These are phyloP conservation scores for Pyrenophora graminea DNA, from an alignment of 2,329 filamentous ascomycete genomes.

Conservation along the genomic window DNA sequence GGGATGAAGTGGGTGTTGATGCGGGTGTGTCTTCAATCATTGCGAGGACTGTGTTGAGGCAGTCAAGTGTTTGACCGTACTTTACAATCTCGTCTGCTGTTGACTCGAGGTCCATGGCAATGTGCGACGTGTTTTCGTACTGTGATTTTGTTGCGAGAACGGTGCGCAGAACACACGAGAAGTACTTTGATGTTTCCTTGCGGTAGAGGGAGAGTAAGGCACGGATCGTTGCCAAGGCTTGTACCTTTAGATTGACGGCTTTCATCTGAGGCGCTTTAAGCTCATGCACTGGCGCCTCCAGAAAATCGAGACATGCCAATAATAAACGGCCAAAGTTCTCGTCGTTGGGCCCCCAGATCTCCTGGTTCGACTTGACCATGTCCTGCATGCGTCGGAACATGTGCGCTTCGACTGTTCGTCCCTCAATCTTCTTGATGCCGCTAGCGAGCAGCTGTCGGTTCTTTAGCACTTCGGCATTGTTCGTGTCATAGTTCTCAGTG, in stretches of 20 bases:
- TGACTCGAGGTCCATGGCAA: conserved; percentile 74
- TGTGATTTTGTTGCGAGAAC: conserved; percentile 67
- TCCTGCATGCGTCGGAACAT: conserved; percentile 79
- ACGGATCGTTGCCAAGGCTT: conserved; percentile 74
- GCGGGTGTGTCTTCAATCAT: conserved; percentile 40
- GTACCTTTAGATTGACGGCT: conserved; percentile 72
- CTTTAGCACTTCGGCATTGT: conserved; percentile 49
- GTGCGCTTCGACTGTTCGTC: conserved; percentile 75
- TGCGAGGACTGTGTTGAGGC: conserved; percentile 45
- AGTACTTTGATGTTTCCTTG: conserved; percentile 68
- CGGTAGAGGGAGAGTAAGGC: conserved; percentile 71
- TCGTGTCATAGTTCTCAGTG: conserved; percentile 35
- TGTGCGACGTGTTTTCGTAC: conserved; percentile 71
- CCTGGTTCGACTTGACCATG: conserved; percentile 67
- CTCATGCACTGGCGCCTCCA: conserved; percentile 60
- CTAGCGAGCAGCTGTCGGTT: conserved; percentile 68
- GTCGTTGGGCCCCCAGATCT: conserved; percentile 67
- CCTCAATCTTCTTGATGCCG: conserved; percentile 73
- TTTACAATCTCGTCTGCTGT: conserved; percentile 72
- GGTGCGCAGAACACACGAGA: conserved; percentile 68
- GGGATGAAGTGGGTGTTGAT: conserved; percentile 32
- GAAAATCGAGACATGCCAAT: conserved; percentile 70
- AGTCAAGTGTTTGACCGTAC: conserved; percentile 65
- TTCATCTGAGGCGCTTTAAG: conserved; percentile 63
- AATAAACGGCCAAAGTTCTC: conserved; percentile 72